Evolutionary conservation across 768 basidiomycete species (phyloP).

Genomic region (Cystobasidiopsis lactophilus): DNA sequence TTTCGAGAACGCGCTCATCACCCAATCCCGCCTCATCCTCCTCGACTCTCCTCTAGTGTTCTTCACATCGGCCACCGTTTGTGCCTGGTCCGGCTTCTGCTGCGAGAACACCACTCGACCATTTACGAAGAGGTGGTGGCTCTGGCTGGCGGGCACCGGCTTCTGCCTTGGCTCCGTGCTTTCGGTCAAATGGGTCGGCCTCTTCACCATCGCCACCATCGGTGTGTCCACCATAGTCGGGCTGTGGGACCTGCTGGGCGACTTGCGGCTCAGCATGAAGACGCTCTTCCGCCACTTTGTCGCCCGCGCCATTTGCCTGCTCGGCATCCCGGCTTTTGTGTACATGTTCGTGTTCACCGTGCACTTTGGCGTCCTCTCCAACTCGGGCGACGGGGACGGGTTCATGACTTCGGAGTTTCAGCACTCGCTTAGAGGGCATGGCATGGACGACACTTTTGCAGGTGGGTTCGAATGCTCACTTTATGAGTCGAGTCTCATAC

Average conservation of each 20-base stretch:
- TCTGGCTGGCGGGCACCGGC: conserved; percentile 68
- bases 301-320: conserved; percentile 74
- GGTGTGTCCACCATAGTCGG: conserved; percentile 65
- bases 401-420: conserved; percentile 99
- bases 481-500: not conserved
- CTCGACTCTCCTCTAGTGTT: conserved; percentile 96
- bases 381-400: conserved; percentile 87
- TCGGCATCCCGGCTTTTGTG: conserved; percentile 58
- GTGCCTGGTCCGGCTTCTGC: conserved; percentile 72
- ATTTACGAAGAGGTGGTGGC: conserved; percentile 79
- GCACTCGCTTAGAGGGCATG: conserved; percentile 68
- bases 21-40: conserved; percentile 88
- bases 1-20: conserved; percentile 89
- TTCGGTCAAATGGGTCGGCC: conserved; percentile 92
- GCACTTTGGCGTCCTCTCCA: conserved; percentile 69
- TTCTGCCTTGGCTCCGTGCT: conserved; percentile 75
- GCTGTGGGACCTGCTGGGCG: conserved; percentile 74
- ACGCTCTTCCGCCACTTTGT: conserved; percentile 64
- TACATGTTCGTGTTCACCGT: conserved; percentile 96
- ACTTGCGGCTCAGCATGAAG: conserved; percentile 50
- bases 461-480: conserved; percentile 30
- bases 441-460: conserved; percentile 82
- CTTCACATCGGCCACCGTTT: conserved; percentile 76
- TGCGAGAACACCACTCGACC: conserved; percentile 40
- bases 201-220: conserved; percentile 90